phyloP scores from a whole-genome alignment of 2,329 filamentous ascomycete species.

The Mycosphaerella sp. region DNA sequence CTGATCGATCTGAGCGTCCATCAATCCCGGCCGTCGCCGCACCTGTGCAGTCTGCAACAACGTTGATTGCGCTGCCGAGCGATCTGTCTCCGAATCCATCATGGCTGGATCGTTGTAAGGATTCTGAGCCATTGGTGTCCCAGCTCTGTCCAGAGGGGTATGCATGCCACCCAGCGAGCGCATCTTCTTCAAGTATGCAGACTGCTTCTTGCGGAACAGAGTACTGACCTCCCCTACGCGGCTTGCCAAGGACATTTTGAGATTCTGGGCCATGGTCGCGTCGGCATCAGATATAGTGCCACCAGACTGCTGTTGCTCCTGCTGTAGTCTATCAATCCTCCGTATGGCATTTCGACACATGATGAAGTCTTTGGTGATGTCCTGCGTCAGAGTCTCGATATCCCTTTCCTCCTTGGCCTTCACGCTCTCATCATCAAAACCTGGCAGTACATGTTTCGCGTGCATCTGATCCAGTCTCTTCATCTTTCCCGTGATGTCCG shows the following conservation, averaged over 20 bases:
- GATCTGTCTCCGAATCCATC: slow-evolving; percentile 88
- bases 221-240: slow-evolving; percentile 89
- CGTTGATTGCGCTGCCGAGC: slow-evolving; percentile 83
- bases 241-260: slow-evolving; percentile 83
- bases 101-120: slow-evolving; percentile 79
- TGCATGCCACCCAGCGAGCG: slow-evolving; percentile 42
- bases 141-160: slow-evolving; percentile 44
- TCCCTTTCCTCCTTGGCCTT: slow-evolving; percentile 81
- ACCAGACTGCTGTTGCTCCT: slow-evolving; percentile 59
- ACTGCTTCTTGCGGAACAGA: slow-evolving; percentile 93
- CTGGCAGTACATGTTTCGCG: slow-evolving; percentile 92
- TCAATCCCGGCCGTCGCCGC: slow-evolving; percentile 54
- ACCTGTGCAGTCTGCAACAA: slow-evolving; percentile 63
- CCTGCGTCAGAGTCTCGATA: slow-evolving; percentile 84
- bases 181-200: slow-evolving; percentile 73
- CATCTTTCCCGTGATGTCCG: slow-evolving; percentile 74
- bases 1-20: slow-evolving; percentile 80
- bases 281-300: slow-evolving; percentile 73
- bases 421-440: slow-evolving; percentile 90
- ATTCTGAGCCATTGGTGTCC: slow-evolving; percentile 47
- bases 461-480: slow-evolving; percentile 84
- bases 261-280: slow-evolving; percentile 92
- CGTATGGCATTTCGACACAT: slow-evolving; percentile 85
- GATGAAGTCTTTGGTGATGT: slow-evolving; percentile 84
- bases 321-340: slow-evolving; percentile 78